Conservation (phyloP, 1,284 basidiomycete species). For the Phylloboletellus chloephorus region DNA sequence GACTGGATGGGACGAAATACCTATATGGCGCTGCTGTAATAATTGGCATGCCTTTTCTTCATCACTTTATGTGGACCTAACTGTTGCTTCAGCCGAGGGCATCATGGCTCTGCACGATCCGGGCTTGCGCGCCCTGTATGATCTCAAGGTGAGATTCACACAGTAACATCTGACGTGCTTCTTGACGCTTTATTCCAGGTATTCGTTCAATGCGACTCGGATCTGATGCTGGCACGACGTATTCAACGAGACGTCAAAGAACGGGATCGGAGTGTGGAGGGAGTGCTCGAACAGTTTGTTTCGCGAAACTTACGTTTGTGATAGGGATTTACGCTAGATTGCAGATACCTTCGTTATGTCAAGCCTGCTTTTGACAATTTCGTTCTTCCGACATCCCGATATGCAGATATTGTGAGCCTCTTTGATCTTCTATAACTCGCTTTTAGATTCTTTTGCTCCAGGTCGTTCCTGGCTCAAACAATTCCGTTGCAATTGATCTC, state of each 20-base stretch:
- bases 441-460: conserved; percentile 29
- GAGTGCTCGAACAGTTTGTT: conserved; percentile 81
- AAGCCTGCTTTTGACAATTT: conserved; percentile 94
- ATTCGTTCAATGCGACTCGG: conserved; percentile 87
- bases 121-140: conserved; percentile 75
- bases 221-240: conserved; percentile 93
- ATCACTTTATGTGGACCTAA: conserved; percentile 1
- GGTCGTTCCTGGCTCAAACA: conserved; percentile 90
- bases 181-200: conserved; percentile 40
- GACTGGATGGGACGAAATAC: conserved; percentile 82
- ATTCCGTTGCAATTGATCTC: conserved; percentile 87
- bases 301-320: background rate
- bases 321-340: conserved; percentile 12
- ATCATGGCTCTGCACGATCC: conserved; percentile 88
- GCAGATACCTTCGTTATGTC: conserved; percentile 84
- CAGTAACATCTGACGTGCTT: background rate
- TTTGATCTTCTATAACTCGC: background rate
- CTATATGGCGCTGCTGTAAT: conserved; percentile 95
- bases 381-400: conserved; percentile 81
- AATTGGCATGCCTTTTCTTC: conserved; percentile 52
- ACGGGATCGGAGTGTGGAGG: conserved; percentile 79
- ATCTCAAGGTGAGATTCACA: conserved; percentile 70
- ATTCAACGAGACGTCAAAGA: conserved; percentile 87
- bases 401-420: conserved; percentile 78
- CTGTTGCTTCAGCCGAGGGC: conserved; percentile 65